Conservation (phyloP, 2,329 filamentous ascomycete species). For the Arthroderma sp. region DNA sequence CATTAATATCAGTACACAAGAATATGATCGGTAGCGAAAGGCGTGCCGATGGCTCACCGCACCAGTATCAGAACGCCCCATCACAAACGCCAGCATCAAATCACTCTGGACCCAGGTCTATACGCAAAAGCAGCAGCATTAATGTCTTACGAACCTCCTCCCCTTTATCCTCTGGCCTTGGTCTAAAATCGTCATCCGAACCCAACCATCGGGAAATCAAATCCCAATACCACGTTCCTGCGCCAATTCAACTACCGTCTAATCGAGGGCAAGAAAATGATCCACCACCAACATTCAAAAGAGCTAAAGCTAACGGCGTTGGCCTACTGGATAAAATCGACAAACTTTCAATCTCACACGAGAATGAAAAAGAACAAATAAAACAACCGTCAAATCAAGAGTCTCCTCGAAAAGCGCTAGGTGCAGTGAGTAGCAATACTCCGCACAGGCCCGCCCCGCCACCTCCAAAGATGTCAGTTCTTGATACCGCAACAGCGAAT, state of each 20-base stretch:
- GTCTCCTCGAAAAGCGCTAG: constrained; percentile 36
- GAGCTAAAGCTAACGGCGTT: constrained; percentile 42
- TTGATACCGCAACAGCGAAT: constrained; percentile 78
- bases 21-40: constrained; percentile 4
- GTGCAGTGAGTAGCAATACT: constrained; percentile 50
- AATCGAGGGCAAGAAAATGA: constrained; percentile 77
- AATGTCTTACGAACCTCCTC: constrained; percentile 1
- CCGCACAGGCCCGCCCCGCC: constrained; percentile 62
- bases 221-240: constrained; percentile 46
- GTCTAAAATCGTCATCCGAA: background rate
- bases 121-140: background rate
- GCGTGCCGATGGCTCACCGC: constrained; percentile 12
- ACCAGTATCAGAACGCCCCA: constrained; percentile 9
- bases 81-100: constrained; percentile 9
- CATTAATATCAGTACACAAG: background rate
- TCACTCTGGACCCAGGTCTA: constrained; percentile 2
- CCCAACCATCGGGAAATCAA: constrained; percentile 18
- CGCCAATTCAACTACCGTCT: constrained; percentile 44
- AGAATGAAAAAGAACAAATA: constrained; percentile 25
- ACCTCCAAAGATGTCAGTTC: constrained; percentile 88
- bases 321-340: constrained; percentile 44
- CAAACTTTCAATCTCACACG: constrained; percentile 36
- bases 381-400: constrained; percentile 33
- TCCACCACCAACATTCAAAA: constrained; percentile 54
- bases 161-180: background rate